These are phyloP conservation scores for Penicillium silybi DNA, from an alignment of 495 filamentous ascomycete genomes.

Conservation along the genomic window DNA sequence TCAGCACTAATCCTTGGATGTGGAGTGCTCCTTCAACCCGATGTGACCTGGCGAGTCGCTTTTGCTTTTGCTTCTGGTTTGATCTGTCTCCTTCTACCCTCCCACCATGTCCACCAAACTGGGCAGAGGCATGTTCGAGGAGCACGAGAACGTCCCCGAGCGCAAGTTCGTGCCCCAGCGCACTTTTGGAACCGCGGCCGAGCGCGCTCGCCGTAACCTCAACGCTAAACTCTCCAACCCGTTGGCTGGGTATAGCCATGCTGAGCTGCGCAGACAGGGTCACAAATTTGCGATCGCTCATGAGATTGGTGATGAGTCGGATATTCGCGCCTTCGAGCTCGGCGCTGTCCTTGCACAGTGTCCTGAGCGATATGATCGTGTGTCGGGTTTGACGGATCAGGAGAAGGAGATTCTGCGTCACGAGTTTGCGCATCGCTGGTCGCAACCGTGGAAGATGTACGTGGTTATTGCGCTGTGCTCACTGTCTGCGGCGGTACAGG, in stretches of 20 bases:
- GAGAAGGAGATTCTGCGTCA: slow-evolving; percentile 56
- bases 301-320: slow-evolving; percentile 55
- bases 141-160: slow-evolving; percentile 17
- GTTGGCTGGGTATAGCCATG: slow-evolving; percentile 56
- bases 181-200: slow-evolving; percentile 38
- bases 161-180: slow-evolving; percentile 21
- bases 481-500: slow-evolving; percentile 61
- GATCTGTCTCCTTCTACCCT: background rate
- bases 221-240: slow-evolving; percentile 68
- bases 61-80: background rate
- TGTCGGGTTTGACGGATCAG: slow-evolving; percentile 51
- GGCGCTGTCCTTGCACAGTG: slow-evolving; percentile 69
- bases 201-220: slow-evolving; percentile 48
- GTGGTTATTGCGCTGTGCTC: slow-evolving; percentile 63
- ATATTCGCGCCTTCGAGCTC: slow-evolving; percentile 65
- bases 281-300: slow-evolving; percentile 62
- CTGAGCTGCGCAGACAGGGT: slow-evolving; percentile 58
- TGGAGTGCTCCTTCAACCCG: background rate
- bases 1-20: background rate
- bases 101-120: slow-evolving; percentile 1
- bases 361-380: slow-evolving; percentile 48
- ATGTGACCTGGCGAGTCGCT: background rate
- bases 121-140: slow-evolving; percentile 6
- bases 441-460: slow-evolving; percentile 66
- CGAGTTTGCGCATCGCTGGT: slow-evolving; percentile 68